Base-by-base conservation (phyloP, 768 basidiomycete genomes). In the Roridomyces roridus region DNA sequence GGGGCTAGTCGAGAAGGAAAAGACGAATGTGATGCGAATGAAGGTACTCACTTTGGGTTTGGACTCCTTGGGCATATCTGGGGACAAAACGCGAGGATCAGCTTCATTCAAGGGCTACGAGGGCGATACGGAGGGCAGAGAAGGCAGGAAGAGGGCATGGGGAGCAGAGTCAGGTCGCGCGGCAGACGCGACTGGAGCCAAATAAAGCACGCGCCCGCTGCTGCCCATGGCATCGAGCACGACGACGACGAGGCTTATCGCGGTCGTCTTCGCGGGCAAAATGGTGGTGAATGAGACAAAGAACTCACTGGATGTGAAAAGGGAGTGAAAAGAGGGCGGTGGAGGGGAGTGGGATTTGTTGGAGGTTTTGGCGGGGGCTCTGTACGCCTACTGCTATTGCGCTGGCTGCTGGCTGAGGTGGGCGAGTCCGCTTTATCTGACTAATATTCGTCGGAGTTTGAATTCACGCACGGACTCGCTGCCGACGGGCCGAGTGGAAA, bases 11-110 rank as follows among this genome's bases (percentile, higher is more conserved):
- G 65, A 49, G 45, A 46, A 35, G 48, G 12, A 39, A 60, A 68
- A 68, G 64, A 63, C 25, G 29, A 41, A 63, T 29, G 40, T 46
- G 28, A 52, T 45, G 51, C n/a, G 55, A 20, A 36, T 44, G 29
- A 48, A 34, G 57, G 51, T 39, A 74, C 82, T 55, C 59, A 85
- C 85, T 77, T 80, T 84, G 51, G 81, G 74, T 74, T 85, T 82
- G 51, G 80, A 39, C 65, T 82, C 86, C 66, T 85, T 87, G 59
- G 86, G 85, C 86, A 86, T 87, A 80, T 78, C 68, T 64, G 67
- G 50, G 63, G 65, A 51, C 67, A 67, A 68, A 57, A 61, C 80
- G 73, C 51, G 65, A 56, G 23, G 29, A 54, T 67, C 51, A 65
- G 64, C 41, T 25, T 51, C 46, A 24, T 48, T 55, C 42, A 67